Conservation (phyloP, 768 basidiomycete species). For the Crepidotus variabilis region DNA sequence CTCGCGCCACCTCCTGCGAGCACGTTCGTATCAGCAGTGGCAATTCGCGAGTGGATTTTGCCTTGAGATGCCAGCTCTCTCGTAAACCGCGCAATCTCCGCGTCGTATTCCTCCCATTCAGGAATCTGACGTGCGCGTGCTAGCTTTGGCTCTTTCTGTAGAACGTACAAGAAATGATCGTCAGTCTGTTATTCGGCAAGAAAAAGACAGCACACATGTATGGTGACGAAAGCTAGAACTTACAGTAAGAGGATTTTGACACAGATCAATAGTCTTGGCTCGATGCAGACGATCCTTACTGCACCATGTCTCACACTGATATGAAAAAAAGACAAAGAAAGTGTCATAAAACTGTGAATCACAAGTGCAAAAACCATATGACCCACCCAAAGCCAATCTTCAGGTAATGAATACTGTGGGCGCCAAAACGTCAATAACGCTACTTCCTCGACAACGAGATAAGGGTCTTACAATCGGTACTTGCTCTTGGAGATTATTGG, state of each 20-base stretch:
- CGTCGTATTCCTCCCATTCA: slow-evolving; percentile 95
- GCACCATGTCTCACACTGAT: slow-evolving; percentile 97
- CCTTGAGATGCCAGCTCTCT: slow-evolving; percentile 68
- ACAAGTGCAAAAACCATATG: background rate
- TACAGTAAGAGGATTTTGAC: slow-evolving; percentile 94
- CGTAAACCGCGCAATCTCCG: slow-evolving; percentile 84
- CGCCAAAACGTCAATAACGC: slow-evolving; percentile 1
- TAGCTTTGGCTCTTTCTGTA: slow-evolving; percentile 95
- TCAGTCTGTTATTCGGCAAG: background rate
- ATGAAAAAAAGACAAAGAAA: background rate
- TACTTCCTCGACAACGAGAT: background rate
- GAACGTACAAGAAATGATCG: background rate
- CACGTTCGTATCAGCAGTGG: slow-evolving; percentile 65
- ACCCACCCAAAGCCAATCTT: slow-evolving; percentile 94
- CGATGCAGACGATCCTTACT: slow-evolving; percentile 79
- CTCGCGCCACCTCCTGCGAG: slow-evolving; percentile 44
- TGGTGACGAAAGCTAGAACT: slow-evolving; percentile 20
- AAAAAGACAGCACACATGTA: background rate
- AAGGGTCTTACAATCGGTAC: slow-evolving; percentile 81
- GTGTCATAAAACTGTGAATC: background rate
- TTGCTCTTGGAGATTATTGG: slow-evolving; percentile 89
- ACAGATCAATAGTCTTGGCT: slow-evolving; percentile 92
- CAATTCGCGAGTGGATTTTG: slow-evolving; percentile 61
- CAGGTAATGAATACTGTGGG: slow-evolving; percentile 74
- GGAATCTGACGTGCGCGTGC: slow-evolving; percentile 91